phyloP scores from a whole-genome alignment of 2,329 filamentous ascomycete genomes.

The Periconia sp. region DNA sequence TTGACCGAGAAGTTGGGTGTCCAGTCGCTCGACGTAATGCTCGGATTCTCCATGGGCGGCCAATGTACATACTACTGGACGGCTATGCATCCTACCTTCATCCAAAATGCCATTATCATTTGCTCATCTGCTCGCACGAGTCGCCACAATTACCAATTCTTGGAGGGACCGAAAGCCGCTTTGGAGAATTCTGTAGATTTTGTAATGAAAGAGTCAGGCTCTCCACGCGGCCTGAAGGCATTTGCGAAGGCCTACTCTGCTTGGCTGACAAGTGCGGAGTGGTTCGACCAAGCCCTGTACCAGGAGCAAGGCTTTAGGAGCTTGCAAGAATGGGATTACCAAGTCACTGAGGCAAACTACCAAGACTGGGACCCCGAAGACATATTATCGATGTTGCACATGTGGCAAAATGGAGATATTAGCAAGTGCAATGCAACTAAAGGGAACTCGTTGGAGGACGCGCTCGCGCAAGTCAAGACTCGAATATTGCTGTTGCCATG shows the following conservation, averaged over 20 bases:
- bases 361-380: constrained; percentile 44
- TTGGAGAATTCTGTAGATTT: constrained; percentile 49
- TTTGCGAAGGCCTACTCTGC: constrained; percentile 49
- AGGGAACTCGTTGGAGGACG: constrained; percentile 35
- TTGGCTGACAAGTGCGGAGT: constrained; percentile 49
- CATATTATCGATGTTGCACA: constrained; percentile 44
- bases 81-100: constrained; percentile 57
- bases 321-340: constrained; percentile 35
- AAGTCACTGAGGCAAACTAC: constrained; percentile 21
- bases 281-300: constrained; percentile 50
- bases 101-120: constrained; percentile 52
- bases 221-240: background rate
- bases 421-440: constrained; percentile 30
- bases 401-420: constrained; percentile 53
- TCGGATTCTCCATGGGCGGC: constrained; percentile 65
- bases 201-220: constrained; percentile 26
- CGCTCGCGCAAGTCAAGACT: constrained; percentile 45
- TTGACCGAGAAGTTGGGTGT: constrained; percentile 51
- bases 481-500: constrained; percentile 48
- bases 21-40: constrained; percentile 52
- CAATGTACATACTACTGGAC: constrained; percentile 61
- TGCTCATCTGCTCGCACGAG: constrained; percentile 60
- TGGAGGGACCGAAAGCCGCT: constrained; percentile 60
- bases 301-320: constrained; percentile 35
- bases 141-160: constrained; percentile 61